A percentile compares a stretch with the other conserved stretches of the same genome.
These are phyloP conservation scores for Quillaja saponaria DNA, from an alignment of 306 rosid genomes.

Conservation along the genomic window DNA sequence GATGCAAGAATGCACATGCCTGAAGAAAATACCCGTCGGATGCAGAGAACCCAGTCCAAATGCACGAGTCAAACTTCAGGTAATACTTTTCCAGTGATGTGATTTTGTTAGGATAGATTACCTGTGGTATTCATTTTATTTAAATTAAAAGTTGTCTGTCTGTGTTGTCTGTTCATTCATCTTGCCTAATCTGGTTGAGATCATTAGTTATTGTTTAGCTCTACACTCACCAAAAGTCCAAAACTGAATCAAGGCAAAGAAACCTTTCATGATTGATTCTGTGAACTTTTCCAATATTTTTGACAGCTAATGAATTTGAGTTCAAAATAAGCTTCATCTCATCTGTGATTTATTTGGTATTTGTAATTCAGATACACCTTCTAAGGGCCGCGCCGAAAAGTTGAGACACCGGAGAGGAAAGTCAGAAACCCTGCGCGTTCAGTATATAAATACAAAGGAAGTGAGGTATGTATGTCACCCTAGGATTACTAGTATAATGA, in stretches of 20 bases:
- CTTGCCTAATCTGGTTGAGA: not conserved
- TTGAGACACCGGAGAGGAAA: constrained; percentile 80
- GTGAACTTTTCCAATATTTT: constrained; percentile 19
- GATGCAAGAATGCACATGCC: constrained; percentile 39
- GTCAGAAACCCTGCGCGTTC: constrained; percentile 91
- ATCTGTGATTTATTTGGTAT: constrained; percentile 27
- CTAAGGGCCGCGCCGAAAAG: constrained; percentile 46
- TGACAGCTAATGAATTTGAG: constrained; percentile 21
- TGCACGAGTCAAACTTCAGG: constrained; percentile 60
- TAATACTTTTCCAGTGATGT: constrained; percentile 31
- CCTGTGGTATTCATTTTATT: constrained; percentile 10
- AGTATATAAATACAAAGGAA: constrained; percentile 90
- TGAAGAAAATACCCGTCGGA: constrained; percentile 44
- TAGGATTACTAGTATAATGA: constrained; percentile 17
- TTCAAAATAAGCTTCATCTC: not conserved
- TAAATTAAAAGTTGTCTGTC: not conserved
- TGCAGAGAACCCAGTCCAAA: constrained; percentile 48
- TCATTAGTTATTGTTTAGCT: constrained; percentile 3
- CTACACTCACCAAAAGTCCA: not conserved
- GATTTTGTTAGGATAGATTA: constrained; percentile 12
- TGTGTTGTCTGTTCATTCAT: constrained; percentile 22
- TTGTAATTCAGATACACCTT: constrained; percentile 52
- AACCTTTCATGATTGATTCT: constrained; percentile 2
- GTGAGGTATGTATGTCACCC: constrained; percentile 59
- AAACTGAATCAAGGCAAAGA: constrained; percentile 4